These are phyloP conservation scores for Amanita phalloides DNA, from an alignment of 768 basidiomycete genomes.

Conservation along the genomic window DNA sequence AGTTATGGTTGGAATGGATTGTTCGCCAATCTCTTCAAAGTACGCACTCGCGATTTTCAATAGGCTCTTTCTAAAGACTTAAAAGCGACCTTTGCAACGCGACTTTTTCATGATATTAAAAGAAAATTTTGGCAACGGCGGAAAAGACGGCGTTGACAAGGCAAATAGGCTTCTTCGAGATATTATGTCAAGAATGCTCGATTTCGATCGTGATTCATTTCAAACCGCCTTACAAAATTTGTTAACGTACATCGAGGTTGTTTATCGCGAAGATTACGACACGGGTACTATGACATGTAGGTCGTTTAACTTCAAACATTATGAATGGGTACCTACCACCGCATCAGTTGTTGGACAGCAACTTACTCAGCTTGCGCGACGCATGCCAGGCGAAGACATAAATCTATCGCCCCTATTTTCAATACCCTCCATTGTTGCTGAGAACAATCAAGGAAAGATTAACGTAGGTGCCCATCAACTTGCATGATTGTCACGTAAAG, in stretches of 20 bases:
- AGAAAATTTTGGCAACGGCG: constrained; percentile 29
- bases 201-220: constrained; percentile 38
- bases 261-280: constrained; percentile 44
- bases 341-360: constrained; percentile 46
- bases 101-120: constrained; percentile 46
- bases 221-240: constrained; percentile 50
- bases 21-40: constrained; percentile 48
- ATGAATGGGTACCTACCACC: background rate
- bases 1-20: constrained; percentile 53
- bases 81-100: constrained; percentile 32
- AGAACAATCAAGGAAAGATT: constrained; percentile 48
- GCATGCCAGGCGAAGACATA: constrained; percentile 40
- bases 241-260: constrained; percentile 42
- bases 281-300: constrained; percentile 45
- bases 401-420: constrained; percentile 48
- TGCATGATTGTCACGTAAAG: constrained; percentile 2
- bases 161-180: constrained; percentile 50
- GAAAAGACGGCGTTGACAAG: constrained; percentile 20
- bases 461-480: constrained; percentile 27
- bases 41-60: constrained; percentile 12
- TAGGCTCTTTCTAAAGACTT: background rate
- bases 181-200: constrained; percentile 33
- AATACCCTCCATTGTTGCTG: constrained; percentile 40
- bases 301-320: constrained; percentile 11
- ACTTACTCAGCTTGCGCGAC: constrained; percentile 41